These are phyloP conservation scores for Aspergillus neoniger DNA, from an alignment of 2,329 filamentous ascomycete genomes.

Conservation along the genomic window DNA sequence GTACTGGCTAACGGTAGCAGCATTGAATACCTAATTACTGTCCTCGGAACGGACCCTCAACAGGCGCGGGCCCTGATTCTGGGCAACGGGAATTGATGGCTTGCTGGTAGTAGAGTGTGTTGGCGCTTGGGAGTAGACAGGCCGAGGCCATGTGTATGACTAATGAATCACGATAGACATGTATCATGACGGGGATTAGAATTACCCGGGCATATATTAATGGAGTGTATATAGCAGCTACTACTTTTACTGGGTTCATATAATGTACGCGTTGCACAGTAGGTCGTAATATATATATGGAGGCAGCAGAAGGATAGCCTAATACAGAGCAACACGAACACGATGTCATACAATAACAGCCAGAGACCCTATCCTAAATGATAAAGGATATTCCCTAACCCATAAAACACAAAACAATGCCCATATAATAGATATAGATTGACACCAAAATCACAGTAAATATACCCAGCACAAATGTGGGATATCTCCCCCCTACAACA, in stretches of 20 bases:
- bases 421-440: too few species aligned
- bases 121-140: background rate
- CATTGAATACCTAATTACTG: slow-evolving; percentile 64
- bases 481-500: too few species aligned
- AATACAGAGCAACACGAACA: too few species aligned
- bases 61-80: slow-evolving; percentile 54
- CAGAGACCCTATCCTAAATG: rapidly evolving
- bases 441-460: background rate
- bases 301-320: too few species aligned
- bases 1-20: slow-evolving; percentile 39
- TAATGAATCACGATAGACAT: slow-evolving; percentile 45
- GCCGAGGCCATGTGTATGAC: slow-evolving; percentile 31
- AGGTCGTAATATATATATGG: too few species aligned
- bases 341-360: too few species aligned
- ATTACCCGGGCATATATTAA: background rate
- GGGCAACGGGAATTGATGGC: slow-evolving; percentile 24
- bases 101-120: slow-evolving; percentile 1
- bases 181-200: slow-evolving; percentile 23
- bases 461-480: background rate
- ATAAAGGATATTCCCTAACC: too few species aligned
- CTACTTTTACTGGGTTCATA: background rate
- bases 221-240: background rate
- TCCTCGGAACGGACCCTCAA: slow-evolving; percentile 59
- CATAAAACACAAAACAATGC: too few species aligned
- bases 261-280: background rate